Evolutionary conservation across 1,284 basidiomycete genomes (phyloP).

Genomic region (Leccinum angustisporum): DNA sequence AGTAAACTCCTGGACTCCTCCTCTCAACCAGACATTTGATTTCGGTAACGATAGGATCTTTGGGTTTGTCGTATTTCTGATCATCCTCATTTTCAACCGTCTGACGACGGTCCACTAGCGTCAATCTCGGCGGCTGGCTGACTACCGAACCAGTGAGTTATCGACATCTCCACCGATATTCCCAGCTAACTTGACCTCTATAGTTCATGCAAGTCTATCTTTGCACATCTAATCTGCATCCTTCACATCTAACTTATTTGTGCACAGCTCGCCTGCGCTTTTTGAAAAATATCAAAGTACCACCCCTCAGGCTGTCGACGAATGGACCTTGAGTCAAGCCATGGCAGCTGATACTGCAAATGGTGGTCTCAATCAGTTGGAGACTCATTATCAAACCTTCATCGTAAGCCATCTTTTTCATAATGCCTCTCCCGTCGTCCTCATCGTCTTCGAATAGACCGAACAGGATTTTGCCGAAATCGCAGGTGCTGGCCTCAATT

Average conservation of each 20-base stretch:
- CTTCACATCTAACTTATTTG: conserved; percentile 11
- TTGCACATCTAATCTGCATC: neutral
- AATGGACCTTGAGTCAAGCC: conserved; percentile 69
- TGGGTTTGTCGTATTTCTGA: conserved; percentile 28
- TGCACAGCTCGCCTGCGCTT: conserved; percentile 61
- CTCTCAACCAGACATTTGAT: conserved; percentile 62
- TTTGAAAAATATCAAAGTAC: conserved; percentile 66
- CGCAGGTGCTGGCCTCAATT: conserved; percentile 88
- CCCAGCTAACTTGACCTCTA: conserved; percentile 11
- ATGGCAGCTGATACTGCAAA: conserved; percentile 66
- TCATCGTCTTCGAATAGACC: conserved; percentile 49
- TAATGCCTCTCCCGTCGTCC: conserved; percentile 1
- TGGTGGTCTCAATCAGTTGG: conserved; percentile 61
- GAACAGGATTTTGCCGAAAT: conserved; percentile 90
- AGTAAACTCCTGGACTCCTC: conserved; percentile 62
- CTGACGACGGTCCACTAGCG: conserved; percentile 37
- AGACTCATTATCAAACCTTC: conserved; percentile 81
- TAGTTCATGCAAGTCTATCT: conserved; percentile 34
- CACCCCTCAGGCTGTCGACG: conserved; percentile 53
- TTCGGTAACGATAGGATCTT: conserved; percentile 48
- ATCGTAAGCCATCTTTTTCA: conserved; percentile 50
- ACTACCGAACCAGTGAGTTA: conserved; percentile 64
- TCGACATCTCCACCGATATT: conserved; percentile 33
- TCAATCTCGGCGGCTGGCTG: conserved; percentile 69
- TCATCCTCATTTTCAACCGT: neutral